Percentiles rank a stretch among this genome's conserved stretches.
These are phyloP conservation scores for Hyphodiscus sp. DNA, from an alignment of 2,329 filamentous ascomycete species.

Conservation along the genomic window DNA sequence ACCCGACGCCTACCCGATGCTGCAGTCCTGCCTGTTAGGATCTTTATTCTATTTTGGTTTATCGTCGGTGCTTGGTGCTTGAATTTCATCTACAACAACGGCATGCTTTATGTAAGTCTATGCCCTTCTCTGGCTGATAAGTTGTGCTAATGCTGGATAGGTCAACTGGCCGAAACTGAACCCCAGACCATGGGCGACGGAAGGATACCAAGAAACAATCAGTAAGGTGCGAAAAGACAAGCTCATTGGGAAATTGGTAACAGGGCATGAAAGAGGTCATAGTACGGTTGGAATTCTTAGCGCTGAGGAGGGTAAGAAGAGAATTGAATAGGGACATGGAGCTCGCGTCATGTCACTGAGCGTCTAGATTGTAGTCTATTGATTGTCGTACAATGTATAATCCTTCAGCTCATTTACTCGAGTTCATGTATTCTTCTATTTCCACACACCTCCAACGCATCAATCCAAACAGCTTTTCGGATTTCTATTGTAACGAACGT, in stretches of 20 bases:
- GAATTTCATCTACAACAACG: slow-evolving; percentile 74
- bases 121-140: background rate
- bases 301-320: slow-evolving; percentile 96
- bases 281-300: slow-evolving; percentile 78
- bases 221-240: slow-evolving; percentile 75
- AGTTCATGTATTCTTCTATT: background rate
- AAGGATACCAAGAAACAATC: slow-evolving; percentile 85
- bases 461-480: background rate
- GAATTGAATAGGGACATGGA: slow-evolving; percentile 58
- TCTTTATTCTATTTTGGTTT: slow-evolving; percentile 78
- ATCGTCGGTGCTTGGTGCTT: slow-evolving; percentile 63
- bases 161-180: slow-evolving; percentile 98
- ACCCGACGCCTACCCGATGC: slow-evolving; percentile 67
- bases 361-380: background rate
- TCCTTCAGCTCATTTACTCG: background rate
- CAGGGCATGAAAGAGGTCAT: slow-evolving; percentile 71
- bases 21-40: slow-evolving; percentile 69
- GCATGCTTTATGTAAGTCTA: slow-evolving; percentile 84
- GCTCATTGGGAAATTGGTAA: slow-evolving; percentile 69
- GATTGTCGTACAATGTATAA: too few relatives aligned
- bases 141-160: slow-evolving; percentile 38
- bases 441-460: background rate
- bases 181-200: slow-evolving; percentile 75
- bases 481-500: background rate
- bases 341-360: background rate